phyloP scores from a whole-genome alignment of 2,329 filamentous ascomycete genomes.

The Aspergillus sclerotialis region DNA sequence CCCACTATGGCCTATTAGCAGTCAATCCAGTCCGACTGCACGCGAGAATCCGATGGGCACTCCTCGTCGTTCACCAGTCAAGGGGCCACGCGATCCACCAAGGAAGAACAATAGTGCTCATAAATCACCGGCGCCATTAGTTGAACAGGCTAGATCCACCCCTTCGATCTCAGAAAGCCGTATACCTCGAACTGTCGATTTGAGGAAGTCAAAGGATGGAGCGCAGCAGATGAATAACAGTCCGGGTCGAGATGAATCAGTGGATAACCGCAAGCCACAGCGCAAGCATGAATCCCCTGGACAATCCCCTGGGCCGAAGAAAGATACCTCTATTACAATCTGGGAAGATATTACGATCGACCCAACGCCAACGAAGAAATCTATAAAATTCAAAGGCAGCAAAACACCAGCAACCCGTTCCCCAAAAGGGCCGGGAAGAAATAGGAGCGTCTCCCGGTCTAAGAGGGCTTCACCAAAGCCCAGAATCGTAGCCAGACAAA shows the following conservation, averaged over 20 bases:
- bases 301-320: slow-evolving; percentile 4
- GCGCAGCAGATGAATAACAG: slow-evolving; percentile 18
- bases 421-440: no score
- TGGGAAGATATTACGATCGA: slow-evolving; percentile 30
- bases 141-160: slow-evolving; percentile 6
- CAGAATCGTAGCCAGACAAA: slow-evolving; percentile 11
- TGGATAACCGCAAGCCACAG: background rate
- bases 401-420: background rate
- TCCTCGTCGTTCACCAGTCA: slow-evolving; percentile 25
- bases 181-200: slow-evolving; percentile 6
- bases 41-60: slow-evolving; percentile 17
- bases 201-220: slow-evolving; percentile 21
- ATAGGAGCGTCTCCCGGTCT: no score
- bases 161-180: background rate
- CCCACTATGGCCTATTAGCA: slow-evolving; percentile 19
- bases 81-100: slow-evolving; percentile 28
- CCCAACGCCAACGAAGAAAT: slow-evolving; percentile 7
- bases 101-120: slow-evolving; percentile 15
- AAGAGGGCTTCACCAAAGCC: slow-evolving; percentile 21
- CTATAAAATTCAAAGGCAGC: slow-evolving; percentile 2
- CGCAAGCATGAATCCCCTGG: background rate
- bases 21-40: slow-evolving; percentile 11
- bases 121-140: slow-evolving; percentile 9
- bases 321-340: slow-evolving; percentile 24
- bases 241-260: slow-evolving; percentile 8